Evolutionary conservation across 345 rosid species (phyloP).

Genomic region (Anastatica hierochuntica): DNA sequence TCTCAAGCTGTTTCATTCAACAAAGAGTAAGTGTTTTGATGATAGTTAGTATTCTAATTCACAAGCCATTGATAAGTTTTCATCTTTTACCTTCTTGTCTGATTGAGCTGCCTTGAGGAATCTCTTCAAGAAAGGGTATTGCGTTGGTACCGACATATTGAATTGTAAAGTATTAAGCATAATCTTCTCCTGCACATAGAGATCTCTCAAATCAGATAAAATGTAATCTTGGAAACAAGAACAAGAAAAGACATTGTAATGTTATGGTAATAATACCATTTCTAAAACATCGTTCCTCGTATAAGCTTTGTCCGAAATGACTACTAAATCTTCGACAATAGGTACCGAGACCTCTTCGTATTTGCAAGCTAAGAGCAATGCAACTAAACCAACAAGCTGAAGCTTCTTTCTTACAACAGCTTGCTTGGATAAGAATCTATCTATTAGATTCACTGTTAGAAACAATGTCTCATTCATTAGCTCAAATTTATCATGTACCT

Average conservation of each 20-base stretch:
- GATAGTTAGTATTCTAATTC: too few relatives aligned
- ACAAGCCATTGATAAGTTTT: too few relatives aligned
- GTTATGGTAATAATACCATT: too few relatives aligned
- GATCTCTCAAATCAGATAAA: too few relatives aligned
- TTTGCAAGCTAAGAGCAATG: conserved; percentile 89
- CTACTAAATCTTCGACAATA: conserved; percentile 61
- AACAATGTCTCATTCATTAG: conserved; percentile 77
- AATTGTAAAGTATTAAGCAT: conserved; percentile 68
- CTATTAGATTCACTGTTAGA: conserved; percentile 73
- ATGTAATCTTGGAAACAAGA: too few relatives aligned
- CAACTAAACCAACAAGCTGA: conserved; percentile 87
- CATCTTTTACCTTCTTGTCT: too few relatives aligned
- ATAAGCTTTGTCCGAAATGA: conserved; percentile 81
- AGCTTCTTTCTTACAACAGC: conserved; percentile 64
- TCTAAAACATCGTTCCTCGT: conserved; percentile 52
- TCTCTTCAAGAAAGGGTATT: conserved; percentile 67
- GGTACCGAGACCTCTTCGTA: conserved; percentile 92
- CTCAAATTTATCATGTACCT: conserved; percentile 95
- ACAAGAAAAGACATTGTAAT: too few relatives aligned
- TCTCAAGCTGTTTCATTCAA: too few relatives aligned
- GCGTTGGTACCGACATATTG: conserved; percentile 76
- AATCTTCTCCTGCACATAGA: conserved; percentile 62
- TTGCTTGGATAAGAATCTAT: conserved; percentile 76
- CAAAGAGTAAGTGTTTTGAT: too few relatives aligned
- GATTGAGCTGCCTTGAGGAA: conserved; percentile 88